A percentile compares a stretch with the other conserved stretches of the same genome.
phyloP scores from a whole-genome alignment of 2,329 filamentous ascomycete genomes.

The Fusarium sp. region DNA sequence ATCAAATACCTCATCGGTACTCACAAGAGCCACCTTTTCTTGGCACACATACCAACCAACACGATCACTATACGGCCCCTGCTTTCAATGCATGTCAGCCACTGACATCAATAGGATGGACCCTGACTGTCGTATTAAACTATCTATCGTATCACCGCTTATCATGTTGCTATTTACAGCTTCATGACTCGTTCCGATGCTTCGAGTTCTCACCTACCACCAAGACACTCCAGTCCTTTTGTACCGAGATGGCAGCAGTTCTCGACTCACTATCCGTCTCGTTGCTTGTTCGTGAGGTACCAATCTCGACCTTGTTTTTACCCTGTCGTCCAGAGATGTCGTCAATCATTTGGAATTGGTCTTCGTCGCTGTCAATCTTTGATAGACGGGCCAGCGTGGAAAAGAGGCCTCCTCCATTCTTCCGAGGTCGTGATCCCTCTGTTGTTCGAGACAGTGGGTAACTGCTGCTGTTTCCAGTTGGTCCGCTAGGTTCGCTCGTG shows the following conservation, averaged over 20 bases:
- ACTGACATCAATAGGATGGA: not conserved
- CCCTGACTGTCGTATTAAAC: not conserved
- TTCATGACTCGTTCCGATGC: not conserved
- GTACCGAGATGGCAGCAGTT: not conserved
- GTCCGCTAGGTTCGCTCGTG: not conserved
- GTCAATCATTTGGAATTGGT: constrained; percentile 1
- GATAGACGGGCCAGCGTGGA: not conserved
- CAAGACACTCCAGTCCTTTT: not conserved
- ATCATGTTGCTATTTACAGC: not conserved
- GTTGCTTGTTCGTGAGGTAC: not conserved
- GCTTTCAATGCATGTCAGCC: not conserved
- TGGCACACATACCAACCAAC: not conserved
- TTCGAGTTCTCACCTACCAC: not conserved
- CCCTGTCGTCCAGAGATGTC: not conserved
- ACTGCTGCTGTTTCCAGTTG: not conserved
- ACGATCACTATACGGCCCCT: not conserved
- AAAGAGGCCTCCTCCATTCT: not conserved
- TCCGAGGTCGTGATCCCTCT: not conserved
- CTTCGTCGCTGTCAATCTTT: constrained; percentile 3
- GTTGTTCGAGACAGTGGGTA: not conserved
- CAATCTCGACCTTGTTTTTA: not conserved
- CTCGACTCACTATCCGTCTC: constrained; percentile 1
- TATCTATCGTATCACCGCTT: not conserved
- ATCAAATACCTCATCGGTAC: not conserved
- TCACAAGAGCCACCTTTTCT: not conserved